Conservation (phyloP, 768 basidiomycete species). For the Dentipellis fragilis region DNA sequence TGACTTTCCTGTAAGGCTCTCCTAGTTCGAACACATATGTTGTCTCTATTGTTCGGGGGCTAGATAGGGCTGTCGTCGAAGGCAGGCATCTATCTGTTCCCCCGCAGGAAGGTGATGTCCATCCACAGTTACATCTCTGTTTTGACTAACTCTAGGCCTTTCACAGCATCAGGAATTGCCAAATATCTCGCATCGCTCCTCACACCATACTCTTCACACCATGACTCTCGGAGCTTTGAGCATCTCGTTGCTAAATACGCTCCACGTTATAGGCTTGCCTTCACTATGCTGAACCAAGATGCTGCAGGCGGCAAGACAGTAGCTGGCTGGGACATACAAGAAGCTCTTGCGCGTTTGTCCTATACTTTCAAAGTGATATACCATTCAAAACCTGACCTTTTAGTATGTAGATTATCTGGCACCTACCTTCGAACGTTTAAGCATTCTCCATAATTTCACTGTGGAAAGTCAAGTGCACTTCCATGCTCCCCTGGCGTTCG, state of each 20-base stretch:
- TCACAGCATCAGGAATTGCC: slow-evolving; percentile 8
- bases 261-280: slow-evolving; percentile 76
- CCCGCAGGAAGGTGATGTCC: slow-evolving; percentile 4
- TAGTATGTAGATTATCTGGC: slow-evolving; percentile 53
- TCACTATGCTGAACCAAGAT: slow-evolving; percentile 89
- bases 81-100: background rate
- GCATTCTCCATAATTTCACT: slow-evolving; percentile 77
- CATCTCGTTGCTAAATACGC: slow-evolving; percentile 65
- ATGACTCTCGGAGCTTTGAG: slow-evolving; percentile 32
- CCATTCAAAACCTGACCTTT: slow-evolving; percentile 2
- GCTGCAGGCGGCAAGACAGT: slow-evolving; percentile 52
- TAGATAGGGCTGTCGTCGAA: background rate
- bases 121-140: background rate
- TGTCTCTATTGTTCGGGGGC: background rate
- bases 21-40: background rate
- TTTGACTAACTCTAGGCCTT: background rate
- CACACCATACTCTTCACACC: slow-evolving; percentile 28
- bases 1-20: background rate
- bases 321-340: slow-evolving; percentile 63
- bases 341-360: slow-evolving; percentile 52
- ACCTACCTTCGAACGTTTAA: slow-evolving; percentile 53
- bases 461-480: slow-evolving; percentile 92
- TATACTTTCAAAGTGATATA: background rate
- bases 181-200: slow-evolving; percentile 31
- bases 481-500: slow-evolving; percentile 82